phyloP scores from a whole-genome alignment of 75 land plant species.

The Selaginella tamariscina region DNA sequence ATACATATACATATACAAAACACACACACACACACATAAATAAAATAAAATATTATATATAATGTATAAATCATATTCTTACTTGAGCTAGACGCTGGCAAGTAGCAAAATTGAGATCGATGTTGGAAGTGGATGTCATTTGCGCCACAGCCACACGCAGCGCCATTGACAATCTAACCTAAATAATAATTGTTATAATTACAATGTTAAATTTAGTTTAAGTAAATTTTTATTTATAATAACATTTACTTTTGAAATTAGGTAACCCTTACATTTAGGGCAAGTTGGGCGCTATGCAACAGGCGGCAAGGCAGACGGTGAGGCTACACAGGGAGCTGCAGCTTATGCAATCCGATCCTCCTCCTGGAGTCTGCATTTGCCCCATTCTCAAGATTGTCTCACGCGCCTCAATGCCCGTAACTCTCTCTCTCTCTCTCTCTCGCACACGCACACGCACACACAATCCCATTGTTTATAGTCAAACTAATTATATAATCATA shows the following conservation, averaged over 20 bases:
- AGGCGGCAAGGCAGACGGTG: constrained; percentile 49
- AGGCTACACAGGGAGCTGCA: constrained; percentile 78
- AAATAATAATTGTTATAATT: too few relatives aligned
- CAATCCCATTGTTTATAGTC: background rate
- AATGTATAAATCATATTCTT: background rate
- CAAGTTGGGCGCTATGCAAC: too few relatives aligned
- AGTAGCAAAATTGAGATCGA: constrained; percentile 59
- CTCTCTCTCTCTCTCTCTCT: constrained; percentile 1
- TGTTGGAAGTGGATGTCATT: constrained; percentile 78
- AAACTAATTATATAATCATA: background rate
- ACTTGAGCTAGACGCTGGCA: constrained; percentile 82
- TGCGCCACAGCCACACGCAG: constrained; percentile 68
- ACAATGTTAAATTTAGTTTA: too few relatives aligned
- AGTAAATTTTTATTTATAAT: too few relatives aligned
- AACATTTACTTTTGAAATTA: too few relatives aligned
- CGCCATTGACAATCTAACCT: too few relatives aligned
- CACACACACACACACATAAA: background rate
- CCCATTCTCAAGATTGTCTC: constrained; percentile 37
- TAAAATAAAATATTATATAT: background rate
- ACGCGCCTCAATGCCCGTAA: constrained; percentile 61
- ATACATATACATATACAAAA: too few relatives aligned
- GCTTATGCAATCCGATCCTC: constrained; percentile 64
- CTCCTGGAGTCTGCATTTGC: constrained; percentile 56
- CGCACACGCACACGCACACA: background rate
- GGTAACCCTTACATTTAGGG: too few relatives aligned